Percentiles rank a stretch among this genome's conserved stretches.
These are phyloP conservation scores for Prinsepia uniflora DNA, from an alignment of 306 rosid genomes.

Conservation along the genomic window DNA sequence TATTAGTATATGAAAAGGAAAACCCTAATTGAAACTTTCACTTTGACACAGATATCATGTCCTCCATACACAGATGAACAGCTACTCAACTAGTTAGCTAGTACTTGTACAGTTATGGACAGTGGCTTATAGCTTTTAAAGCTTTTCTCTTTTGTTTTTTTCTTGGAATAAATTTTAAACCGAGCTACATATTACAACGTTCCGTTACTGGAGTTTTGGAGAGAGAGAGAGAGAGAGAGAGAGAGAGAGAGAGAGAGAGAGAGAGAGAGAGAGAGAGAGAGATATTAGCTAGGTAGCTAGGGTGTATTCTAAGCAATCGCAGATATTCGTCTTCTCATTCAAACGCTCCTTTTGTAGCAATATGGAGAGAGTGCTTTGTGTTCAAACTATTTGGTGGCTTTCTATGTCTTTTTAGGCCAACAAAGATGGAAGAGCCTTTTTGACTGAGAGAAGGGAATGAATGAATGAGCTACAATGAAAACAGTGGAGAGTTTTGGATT, in stretches of 20 bases:
- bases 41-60: slow-evolving; percentile 50
- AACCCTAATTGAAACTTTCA: slow-evolving; percentile 31
- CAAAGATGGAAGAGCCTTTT: slow-evolving; percentile 79
- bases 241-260: slow-evolving; percentile 38
- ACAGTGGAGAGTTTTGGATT: slow-evolving; percentile 49
- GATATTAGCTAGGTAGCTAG: slow-evolving; percentile 20
- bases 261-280: slow-evolving; percentile 8
- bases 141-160: slow-evolving; percentile 22
- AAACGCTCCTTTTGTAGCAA: slow-evolving; percentile 83
- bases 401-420: slow-evolving; percentile 97
- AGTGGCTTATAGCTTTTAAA: slow-evolving; percentile 31
- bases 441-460: slow-evolving; percentile 51
- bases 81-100: neutral
- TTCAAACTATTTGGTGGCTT: slow-evolving; percentile 80
- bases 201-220: slow-evolving; percentile 37
- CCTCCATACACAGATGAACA: slow-evolving; percentile 30
- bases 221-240: slow-evolving; percentile 19
- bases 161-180: slow-evolving; percentile 32
- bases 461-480: slow-evolving; percentile 27
- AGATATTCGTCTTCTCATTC: slow-evolving; percentile 59
- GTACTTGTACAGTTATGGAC: slow-evolving; percentile 1
- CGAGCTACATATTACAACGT: too few relatives aligned
- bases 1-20: neutral
- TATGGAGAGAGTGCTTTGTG: slow-evolving; percentile 44
- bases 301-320: slow-evolving; percentile 54